A percentile compares a stretch with the other conserved stretches of the same genome.
Evolutionary conservation across 1,284 basidiomycete species (phyloP).

Genomic region (Coriolopsis trogii): DNA sequence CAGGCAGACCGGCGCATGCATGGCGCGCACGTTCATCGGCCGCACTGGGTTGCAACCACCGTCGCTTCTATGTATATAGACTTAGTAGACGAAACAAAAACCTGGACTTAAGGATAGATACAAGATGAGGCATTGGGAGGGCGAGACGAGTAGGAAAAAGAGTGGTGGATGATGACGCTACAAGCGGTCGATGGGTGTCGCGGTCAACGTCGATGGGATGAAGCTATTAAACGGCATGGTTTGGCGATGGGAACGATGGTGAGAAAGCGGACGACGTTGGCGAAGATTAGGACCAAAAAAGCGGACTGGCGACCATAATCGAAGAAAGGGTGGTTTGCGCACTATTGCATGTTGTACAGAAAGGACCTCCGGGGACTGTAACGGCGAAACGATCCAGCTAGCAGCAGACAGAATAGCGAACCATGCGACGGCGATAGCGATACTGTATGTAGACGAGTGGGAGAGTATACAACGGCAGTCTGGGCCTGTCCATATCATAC

Average conservation of each 20-base stretch:
- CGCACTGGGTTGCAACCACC: conserved; percentile 2
- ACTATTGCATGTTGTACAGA: conserved; percentile 38
- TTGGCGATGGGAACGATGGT: conserved; percentile 3
- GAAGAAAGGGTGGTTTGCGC: conserved; percentile 29
- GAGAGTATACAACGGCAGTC: conserved; percentile 34
- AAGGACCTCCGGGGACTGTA: conserved; percentile 27
- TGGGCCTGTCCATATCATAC: conserved; percentile 34
- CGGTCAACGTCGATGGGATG: conserved; percentile 18
- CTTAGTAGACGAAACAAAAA: conserved; percentile 25
- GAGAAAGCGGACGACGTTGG: conserved; percentile 11
- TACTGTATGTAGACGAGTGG: conserved; percentile 32
- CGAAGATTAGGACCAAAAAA: neutral
- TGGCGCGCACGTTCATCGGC: conserved; percentile 7
- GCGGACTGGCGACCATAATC: conserved; percentile 20
- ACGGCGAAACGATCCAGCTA: conserved; percentile 27
- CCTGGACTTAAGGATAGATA: conserved; percentile 21
- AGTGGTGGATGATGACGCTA: too few relatives aligned
- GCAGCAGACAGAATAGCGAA: conserved; percentile 31
- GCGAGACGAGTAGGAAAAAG: neutral
- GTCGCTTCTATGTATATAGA: conserved; percentile 26
- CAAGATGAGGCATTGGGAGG: conserved; percentile 20
- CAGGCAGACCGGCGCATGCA: neutral
- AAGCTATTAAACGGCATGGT: neutral
- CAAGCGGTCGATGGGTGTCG: conserved; percentile 19
- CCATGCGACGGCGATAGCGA: conserved; percentile 32